A percentile compares a stretch with the other conserved stretches of the same genome.
These are phyloP conservation scores for Fomitopsis serialis DNA, from an alignment of 768 basidiomycete genomes.

Conservation along the genomic window DNA sequence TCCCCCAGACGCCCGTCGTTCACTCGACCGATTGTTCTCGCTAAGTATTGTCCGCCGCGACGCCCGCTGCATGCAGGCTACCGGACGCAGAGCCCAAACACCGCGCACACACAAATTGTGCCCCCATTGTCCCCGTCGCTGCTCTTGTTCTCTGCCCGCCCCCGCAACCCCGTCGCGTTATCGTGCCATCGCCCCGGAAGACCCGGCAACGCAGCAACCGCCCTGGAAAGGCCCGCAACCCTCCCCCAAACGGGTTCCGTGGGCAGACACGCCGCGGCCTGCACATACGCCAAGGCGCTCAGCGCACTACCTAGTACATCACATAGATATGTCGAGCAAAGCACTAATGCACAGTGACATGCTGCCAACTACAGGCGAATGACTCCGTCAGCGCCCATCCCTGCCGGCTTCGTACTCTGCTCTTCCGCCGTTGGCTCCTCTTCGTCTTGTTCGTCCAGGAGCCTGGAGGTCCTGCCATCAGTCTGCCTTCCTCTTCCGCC, in stretches of 20 bases:
- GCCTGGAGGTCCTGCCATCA: slow-evolving; percentile 23
- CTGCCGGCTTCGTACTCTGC: slow-evolving; percentile 1
- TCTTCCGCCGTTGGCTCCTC: slow-evolving; percentile 11
- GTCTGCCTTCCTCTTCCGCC: slow-evolving; percentile 22
- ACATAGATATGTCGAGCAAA: not conserved
- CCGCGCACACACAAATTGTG: not conserved
- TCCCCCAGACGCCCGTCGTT: slow-evolving; percentile 9
- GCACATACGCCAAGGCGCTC: not conserved
- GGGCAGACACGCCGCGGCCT: not conserved
- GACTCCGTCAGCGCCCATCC: slow-evolving; percentile 20
- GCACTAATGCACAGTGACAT: not conserved
- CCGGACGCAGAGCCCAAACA: not conserved
- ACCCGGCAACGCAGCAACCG: not conserved
- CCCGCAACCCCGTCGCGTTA: not conserved
- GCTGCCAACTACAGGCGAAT: slow-evolving; percentile 18
- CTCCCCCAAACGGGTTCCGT: not conserved
- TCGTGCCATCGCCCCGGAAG: not conserved
- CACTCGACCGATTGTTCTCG: not conserved
- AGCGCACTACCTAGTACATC: not conserved
- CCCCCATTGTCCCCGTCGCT: not conserved
- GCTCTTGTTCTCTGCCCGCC: not conserved
- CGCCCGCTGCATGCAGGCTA: not conserved
- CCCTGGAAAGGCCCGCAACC: not conserved
- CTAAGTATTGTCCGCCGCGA: slow-evolving; percentile 1
- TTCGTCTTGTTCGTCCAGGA: slow-evolving; percentile 24